phyloP scores from a whole-genome alignment of 140 eudicot species.

The Ambrosia hybrid region DNA sequence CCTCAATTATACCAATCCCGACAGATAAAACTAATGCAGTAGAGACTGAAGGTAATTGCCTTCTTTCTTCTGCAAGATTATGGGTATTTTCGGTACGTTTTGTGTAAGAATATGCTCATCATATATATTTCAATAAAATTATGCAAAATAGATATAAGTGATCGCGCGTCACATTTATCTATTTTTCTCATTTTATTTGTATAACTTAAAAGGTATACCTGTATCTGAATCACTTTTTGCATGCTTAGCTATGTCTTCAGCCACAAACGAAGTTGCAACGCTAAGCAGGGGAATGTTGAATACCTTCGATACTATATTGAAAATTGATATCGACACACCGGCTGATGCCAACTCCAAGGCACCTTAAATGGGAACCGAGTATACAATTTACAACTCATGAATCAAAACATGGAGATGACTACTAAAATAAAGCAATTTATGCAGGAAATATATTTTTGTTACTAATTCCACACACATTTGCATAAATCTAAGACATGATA shows the following conservation, averaged over 20 bases:
- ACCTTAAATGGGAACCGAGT: constrained; percentile 40
- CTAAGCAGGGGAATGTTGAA: constrained; percentile 93
- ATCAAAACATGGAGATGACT: constrained; percentile 11
- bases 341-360: constrained; percentile 86
- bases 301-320: constrained; percentile 88
- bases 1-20: constrained; percentile 75
- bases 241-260: constrained; percentile 74
- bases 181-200: too few relatives aligned
- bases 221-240: constrained; percentile 37
- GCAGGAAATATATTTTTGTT: not conserved
- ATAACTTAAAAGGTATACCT: constrained; percentile 45
- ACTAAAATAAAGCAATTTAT: not conserved
- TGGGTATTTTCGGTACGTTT: constrained; percentile 2
- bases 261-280: constrained; percentile 95
- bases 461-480: too few relatives aligned
- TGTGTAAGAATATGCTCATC: not conserved
- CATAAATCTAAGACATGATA: too few relatives aligned
- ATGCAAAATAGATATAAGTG: too few relatives aligned
- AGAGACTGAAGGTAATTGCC: constrained; percentile 68
- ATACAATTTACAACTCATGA: constrained; percentile 11
- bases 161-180: too few relatives aligned
- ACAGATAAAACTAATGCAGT: constrained; percentile 67
- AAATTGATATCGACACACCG: constrained; percentile 84
- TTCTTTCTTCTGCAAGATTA: constrained; percentile 47
- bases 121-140: not conserved